Conservation (phyloP, 2,329 filamentous ascomycete species). For the Cadophora gregata region DNA sequence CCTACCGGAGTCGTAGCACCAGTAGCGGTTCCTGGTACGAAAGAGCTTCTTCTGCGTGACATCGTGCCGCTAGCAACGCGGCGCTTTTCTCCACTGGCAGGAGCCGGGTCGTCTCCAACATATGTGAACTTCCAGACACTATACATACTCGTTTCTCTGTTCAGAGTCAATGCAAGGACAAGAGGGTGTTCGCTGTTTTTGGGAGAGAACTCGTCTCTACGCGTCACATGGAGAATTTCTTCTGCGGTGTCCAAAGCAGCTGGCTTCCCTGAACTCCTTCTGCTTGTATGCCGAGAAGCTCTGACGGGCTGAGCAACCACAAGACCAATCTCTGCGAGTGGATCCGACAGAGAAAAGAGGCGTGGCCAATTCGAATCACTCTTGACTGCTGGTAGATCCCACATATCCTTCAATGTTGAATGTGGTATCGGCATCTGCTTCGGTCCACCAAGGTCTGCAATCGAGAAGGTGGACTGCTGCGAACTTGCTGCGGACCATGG, state of each 20-base stretch:
- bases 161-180: slow-evolving; percentile 80
- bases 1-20: slow-evolving; percentile 77
- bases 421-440: slow-evolving; percentile 59
- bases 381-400: slow-evolving; percentile 59
- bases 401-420: slow-evolving; percentile 62
- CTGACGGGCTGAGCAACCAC: slow-evolving; percentile 68
- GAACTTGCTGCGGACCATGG: slow-evolving; percentile 56
- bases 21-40: slow-evolving; percentile 73
- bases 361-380: slow-evolving; percentile 70
- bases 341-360: slow-evolving; percentile 84
- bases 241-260: slow-evolving; percentile 75
- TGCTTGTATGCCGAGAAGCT: slow-evolving; percentile 47
- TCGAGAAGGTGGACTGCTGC: slow-evolving; percentile 60
- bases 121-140: slow-evolving; percentile 87
- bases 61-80: slow-evolving; percentile 45
- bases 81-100: slow-evolving; percentile 48
- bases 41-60: slow-evolving; percentile 61
- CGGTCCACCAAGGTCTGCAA: slow-evolving; percentile 60
- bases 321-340: slow-evolving; percentile 83
- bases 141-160: slow-evolving; percentile 76
- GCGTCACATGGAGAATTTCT: slow-evolving; percentile 83
- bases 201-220: slow-evolving; percentile 59
- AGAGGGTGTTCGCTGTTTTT: slow-evolving; percentile 55
- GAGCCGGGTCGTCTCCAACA: slow-evolving; percentile 67
- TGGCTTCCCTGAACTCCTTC: slow-evolving; percentile 50